These are phyloP conservation scores for Pulveroboletus sp. DNA, from an alignment of 768 basidiomycete species.

Conservation along the genomic window DNA sequence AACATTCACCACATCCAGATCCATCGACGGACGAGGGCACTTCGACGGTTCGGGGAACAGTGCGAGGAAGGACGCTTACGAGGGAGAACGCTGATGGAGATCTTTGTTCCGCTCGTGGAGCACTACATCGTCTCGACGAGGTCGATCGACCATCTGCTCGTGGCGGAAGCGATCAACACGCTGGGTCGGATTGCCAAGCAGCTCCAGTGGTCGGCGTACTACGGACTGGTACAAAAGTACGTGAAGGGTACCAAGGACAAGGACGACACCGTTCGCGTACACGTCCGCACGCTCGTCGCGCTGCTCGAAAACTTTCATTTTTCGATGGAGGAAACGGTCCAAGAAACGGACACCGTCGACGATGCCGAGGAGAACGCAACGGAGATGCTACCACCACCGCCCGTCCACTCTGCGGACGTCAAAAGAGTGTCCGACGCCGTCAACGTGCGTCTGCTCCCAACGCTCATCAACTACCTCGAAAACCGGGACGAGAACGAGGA, in stretches of 20 bases:
- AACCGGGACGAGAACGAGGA: constrained; percentile 82
- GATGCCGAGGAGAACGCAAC: constrained; percentile 30
- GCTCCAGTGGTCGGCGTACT: constrained; percentile 82
- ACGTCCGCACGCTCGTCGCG: constrained; percentile 79
- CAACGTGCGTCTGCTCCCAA: constrained; percentile 70
- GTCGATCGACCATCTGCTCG: constrained; percentile 76
- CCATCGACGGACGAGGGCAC: constrained; percentile 82
- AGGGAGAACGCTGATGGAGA: constrained; percentile 67
- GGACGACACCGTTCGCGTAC: constrained; percentile 69
- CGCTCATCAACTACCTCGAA: constrained; percentile 75
- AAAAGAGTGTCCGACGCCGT: constrained; percentile 69
- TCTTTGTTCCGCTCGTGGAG: constrained; percentile 83
- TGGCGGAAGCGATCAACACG: constrained; percentile 82
- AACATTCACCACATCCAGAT: constrained; percentile 93
- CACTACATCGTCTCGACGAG: constrained; percentile 68
- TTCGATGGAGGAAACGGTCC: constrained; percentile 61
- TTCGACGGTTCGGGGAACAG: constrained; percentile 78
- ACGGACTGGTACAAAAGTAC: constrained; percentile 75
- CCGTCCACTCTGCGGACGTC: constrained; percentile 12
- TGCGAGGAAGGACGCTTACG: constrained; percentile 62
- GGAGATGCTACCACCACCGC: constrained; percentile 15
- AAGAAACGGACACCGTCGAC: constrained; percentile 28
- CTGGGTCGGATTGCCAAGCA: constrained; percentile 74
- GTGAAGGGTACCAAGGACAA: constrained; percentile 65
- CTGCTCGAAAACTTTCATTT: constrained; percentile 92